Conservation (phyloP, 768 basidiomycete species). For the Agaricus bisporus region DNA sequence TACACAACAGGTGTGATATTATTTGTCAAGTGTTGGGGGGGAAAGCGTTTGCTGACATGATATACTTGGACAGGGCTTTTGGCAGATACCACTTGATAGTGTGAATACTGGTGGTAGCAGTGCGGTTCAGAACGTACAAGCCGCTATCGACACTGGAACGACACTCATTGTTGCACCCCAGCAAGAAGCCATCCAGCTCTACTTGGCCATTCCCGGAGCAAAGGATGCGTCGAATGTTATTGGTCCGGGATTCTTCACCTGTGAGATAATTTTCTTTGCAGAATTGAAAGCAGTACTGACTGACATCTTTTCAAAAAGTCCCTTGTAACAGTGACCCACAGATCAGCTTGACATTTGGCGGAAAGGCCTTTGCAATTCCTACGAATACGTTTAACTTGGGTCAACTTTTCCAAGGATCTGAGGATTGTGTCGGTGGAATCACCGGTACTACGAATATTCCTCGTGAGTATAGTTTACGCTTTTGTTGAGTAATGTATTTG, state of each 20-base stretch:
- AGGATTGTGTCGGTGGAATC: constrained; percentile 44
- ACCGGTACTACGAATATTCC: constrained; percentile 2
- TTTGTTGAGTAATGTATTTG: neutral
- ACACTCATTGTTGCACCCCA: constrained; percentile 32
- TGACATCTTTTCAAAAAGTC: constrained; percentile 15
- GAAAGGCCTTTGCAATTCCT: constrained; percentile 35
- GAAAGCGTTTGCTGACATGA: neutral
- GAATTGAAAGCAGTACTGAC: neutral
- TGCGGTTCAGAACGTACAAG: constrained; percentile 15
- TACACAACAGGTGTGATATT: constrained; percentile 19
- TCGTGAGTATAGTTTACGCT: neutral
- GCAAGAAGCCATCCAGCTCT: constrained; percentile 20
- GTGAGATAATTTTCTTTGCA: constrained; percentile 10
- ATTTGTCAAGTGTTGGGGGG: neutral
- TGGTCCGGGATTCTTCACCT: constrained; percentile 24
- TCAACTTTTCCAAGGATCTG: constrained; percentile 39
- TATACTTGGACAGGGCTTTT: constrained; percentile 20
- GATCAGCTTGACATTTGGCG: constrained; percentile 32
- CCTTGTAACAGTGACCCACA: constrained; percentile 22
- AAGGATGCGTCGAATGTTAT: constrained; percentile 19
- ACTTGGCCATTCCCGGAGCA: constrained; percentile 25
- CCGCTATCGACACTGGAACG: constrained; percentile 38
- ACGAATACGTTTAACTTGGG: constrained; percentile 37
- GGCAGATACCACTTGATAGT: constrained; percentile 25
- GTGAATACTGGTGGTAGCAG: constrained; percentile 21